Conservation (phyloP, 2,329 filamentous ascomycete species). For the Podosphaera fusca region DNA sequence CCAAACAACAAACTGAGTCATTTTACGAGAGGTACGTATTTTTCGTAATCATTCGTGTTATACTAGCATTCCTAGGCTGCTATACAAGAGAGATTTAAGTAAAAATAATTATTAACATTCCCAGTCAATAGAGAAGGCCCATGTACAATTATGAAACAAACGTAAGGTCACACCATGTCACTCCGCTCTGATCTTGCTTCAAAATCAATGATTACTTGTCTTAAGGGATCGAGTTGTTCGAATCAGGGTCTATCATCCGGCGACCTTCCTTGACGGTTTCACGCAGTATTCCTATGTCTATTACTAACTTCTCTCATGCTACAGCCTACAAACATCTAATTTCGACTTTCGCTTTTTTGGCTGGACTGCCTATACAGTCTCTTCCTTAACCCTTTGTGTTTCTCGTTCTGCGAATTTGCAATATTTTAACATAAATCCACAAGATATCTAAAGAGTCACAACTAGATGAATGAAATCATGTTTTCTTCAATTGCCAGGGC, state of each 20-base stretch:
- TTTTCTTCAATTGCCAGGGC: constrained; percentile 19
- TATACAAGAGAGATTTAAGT: too few species aligned
- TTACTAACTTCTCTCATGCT: neutral
- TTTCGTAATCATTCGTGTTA: too few species aligned
- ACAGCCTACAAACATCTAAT: neutral
- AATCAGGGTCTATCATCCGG: neutral
- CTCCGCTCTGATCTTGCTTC: neutral
- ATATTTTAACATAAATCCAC: neutral
- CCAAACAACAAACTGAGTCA: too few species aligned
- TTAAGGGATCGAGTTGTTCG: neutral
- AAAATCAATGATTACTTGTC: neutral
- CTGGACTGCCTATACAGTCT: neutral
- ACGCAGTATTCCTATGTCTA: neutral
- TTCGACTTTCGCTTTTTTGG: neutral
- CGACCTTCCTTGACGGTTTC: neutral
- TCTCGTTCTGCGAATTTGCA: neutral
- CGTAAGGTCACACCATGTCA: neutral
- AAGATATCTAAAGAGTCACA: neutral
- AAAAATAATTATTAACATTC: too few species aligned
- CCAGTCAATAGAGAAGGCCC: too few species aligned
- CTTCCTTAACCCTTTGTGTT: neutral
- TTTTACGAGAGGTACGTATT: too few species aligned
- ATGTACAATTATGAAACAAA: neutral
- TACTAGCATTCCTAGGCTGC: too few species aligned
- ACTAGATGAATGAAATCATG: neutral